Evolutionary conservation across 345 rosid species (phyloP).

Genomic region (Durio zibethinus): DNA sequence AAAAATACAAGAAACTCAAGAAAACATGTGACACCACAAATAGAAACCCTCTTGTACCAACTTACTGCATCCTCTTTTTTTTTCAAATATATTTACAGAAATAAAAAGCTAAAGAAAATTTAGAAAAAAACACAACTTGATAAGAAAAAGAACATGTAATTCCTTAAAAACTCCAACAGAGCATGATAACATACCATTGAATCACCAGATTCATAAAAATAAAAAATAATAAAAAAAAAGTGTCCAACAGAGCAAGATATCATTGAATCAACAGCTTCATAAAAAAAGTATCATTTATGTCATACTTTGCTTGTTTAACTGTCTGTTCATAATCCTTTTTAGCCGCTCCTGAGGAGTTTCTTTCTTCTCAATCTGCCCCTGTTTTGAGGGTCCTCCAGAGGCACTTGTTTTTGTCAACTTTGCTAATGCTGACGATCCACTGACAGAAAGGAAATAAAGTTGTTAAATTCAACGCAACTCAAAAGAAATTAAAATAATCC

Average conservation of each 20-base stretch:
- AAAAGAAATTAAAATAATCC: not conserved
- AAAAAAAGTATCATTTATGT: slow-evolving; percentile 5
- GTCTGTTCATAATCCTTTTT: slow-evolving; percentile 93
- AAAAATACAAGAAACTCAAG: not conserved
- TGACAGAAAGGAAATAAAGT: slow-evolving; percentile 26
- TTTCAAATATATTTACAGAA: not conserved
- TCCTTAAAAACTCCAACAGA: not conserved
- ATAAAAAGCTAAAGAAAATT: not conserved
- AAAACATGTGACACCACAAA: slow-evolving; percentile 13
- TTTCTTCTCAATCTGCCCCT: slow-evolving; percentile 59
- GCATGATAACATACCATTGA: not conserved
- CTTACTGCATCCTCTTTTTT: not conserved
- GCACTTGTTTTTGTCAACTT: slow-evolving; percentile 68
- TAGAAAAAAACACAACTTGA: not conserved
- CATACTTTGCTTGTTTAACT: slow-evolving; percentile 91
- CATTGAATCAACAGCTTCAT: not conserved
- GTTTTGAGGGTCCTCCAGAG: slow-evolving; percentile 58
- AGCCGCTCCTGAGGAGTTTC: slow-evolving; percentile 99
- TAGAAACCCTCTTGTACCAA: not conserved
- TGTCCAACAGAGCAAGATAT: not conserved
- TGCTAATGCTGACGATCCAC: slow-evolving; percentile 67
- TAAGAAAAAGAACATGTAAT: not conserved
- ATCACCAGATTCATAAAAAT: not conserved
- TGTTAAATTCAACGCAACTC: not conserved
- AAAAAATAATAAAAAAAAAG: no score